Base-by-base conservation (phyloP, 2,329 filamentous ascomycete genomes). In the Xylaria polymorpha region DNA sequence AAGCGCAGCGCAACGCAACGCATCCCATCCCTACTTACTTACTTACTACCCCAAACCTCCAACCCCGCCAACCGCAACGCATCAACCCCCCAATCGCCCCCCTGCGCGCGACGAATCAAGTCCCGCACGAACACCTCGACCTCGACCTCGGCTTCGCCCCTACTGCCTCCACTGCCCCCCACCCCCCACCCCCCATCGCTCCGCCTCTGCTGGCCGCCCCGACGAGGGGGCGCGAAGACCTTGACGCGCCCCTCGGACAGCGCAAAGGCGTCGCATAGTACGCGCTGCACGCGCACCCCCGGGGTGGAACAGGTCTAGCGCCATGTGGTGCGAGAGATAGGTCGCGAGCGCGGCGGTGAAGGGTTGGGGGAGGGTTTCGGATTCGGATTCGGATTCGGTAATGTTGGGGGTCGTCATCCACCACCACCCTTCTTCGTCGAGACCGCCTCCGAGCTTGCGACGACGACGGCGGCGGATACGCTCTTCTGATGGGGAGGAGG, bases 221-320 rank as follows among this genome's bases (percentile, higher is more conserved):
- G n/a, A n/a, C n/a, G n/a, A n/a, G n/a, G 58, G 18, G 55, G 39
- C 1, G 62, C 67, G 48, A 83, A 81, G 15, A 88, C 76, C 76
- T 89, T 89, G 22, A 89, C 60, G 35, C 85, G 80, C 12, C 72
- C 83, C 69, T 87, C 86, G 0, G 85, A 84, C 12, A 89, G 77
- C 44, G 85, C 84, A 65, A 89, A 90, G 0, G 86, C 86, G 0
- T 83, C 84, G 68, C 86, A 89, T 0, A 85, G 86, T 35, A 89
- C 81, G 70, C 87, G 86, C 14, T 79, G 79, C 29, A 89, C 77
- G 1, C 82, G 79, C 3, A 88, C 86, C n/a, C 83, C 81, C 0
- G 87, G 87, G 85, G 71, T 89, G 86, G 64, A 86, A 86, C 71
- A 89, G 72, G 72, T 89, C 81, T 15, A 90, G 76, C 0, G 84